phyloP scores from a whole-genome alignment of 2,329 filamentous ascomycete genomes.

The Alternaria ethzedia region DNA sequence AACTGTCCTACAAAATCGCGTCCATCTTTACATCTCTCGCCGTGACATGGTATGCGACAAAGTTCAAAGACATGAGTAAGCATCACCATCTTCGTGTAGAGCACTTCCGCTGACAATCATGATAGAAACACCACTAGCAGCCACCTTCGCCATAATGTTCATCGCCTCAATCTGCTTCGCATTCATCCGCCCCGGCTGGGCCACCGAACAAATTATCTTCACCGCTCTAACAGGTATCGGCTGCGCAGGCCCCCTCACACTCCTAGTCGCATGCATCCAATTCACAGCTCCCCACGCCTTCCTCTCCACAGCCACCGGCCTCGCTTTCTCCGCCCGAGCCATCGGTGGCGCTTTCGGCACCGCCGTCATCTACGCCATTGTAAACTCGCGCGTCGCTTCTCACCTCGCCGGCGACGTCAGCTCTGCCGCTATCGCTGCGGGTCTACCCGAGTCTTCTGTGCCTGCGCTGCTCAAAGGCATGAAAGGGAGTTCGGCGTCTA shows the following conservation, averaged over 20 bases:
- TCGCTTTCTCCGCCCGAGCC: constrained; percentile 42
- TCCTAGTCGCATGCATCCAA: constrained; percentile 41
- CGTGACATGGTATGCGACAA: constrained; percentile 38
- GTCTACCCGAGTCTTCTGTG: constrained; percentile 28
- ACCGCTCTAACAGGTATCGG: constrained; percentile 38
- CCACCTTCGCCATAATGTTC: constrained; percentile 39
- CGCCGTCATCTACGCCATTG: constrained; percentile 39
- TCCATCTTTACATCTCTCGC: constrained; percentile 26
- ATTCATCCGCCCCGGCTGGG: constrained; percentile 33
- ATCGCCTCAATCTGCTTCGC: constrained; percentile 35
- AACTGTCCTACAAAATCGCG: constrained; percentile 37
- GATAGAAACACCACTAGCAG: constrained; percentile 32
- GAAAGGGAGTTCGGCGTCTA: constrained; percentile 18
- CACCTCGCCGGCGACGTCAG: constrained; percentile 29
- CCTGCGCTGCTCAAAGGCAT: constrained; percentile 27
- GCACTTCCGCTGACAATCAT: too few species aligned
- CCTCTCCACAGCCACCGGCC: constrained; percentile 39
- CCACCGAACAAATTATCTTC: constrained; percentile 33
- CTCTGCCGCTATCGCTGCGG: constrained; percentile 29
- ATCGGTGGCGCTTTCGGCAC: constrained; percentile 43
- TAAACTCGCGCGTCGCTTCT: constrained; percentile 30
- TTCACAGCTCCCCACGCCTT: constrained; percentile 41
- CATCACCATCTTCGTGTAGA: too few species aligned
- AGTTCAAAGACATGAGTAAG: constrained; percentile 38
- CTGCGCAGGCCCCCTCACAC: constrained; percentile 36